Conservation (phyloP, 352 stramenopile species). For the Phytopythium boreale region DNA sequence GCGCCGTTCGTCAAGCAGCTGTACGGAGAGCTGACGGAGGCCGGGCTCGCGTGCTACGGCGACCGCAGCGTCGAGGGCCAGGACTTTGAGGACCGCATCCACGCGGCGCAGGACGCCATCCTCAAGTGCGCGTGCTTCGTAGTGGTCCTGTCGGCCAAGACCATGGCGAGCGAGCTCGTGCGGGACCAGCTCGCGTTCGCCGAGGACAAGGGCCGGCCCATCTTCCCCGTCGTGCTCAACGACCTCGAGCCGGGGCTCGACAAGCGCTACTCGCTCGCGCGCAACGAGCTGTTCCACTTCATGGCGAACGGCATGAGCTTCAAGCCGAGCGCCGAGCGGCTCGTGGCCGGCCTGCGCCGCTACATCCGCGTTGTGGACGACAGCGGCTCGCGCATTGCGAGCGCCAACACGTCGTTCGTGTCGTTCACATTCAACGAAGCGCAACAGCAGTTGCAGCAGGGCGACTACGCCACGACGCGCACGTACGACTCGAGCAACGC, state of each 20-base stretch:
- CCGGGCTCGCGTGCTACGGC: conserved; percentile 57
- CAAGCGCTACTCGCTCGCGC: conserved; percentile 78
- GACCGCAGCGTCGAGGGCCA: conserved; percentile 61
- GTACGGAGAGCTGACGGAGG: conserved; percentile 49
- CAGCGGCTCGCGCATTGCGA: conserved; percentile 25
- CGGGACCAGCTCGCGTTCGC: conserved; percentile 80
- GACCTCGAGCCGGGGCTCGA: conserved; percentile 70
- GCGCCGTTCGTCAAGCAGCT: conserved; percentile 64
- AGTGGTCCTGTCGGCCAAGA: conserved; percentile 74
- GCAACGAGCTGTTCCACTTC: conserved; percentile 82
- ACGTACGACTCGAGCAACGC: conserved; percentile 11
- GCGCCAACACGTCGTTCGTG: conserved; percentile 41
- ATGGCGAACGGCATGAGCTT: conserved; percentile 71
- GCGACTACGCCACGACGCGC: conserved; percentile 1
- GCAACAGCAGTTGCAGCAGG: neutral
- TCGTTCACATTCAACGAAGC: conserved; percentile 33
- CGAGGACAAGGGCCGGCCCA: conserved; percentile 80
- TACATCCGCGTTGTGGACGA: conserved; percentile 25
- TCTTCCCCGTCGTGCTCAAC: conserved; percentile 80
- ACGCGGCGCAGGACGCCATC: conserved; percentile 77
- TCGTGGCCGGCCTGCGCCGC: conserved; percentile 41
- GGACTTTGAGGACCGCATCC: conserved; percentile 71
- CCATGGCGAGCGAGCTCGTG: conserved; percentile 67
- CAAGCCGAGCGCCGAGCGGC: conserved; percentile 48
- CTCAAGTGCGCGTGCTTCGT: conserved; percentile 75